Conservation (phyloP, 768 basidiomycete genomes). For the Suillus sp. region DNA sequence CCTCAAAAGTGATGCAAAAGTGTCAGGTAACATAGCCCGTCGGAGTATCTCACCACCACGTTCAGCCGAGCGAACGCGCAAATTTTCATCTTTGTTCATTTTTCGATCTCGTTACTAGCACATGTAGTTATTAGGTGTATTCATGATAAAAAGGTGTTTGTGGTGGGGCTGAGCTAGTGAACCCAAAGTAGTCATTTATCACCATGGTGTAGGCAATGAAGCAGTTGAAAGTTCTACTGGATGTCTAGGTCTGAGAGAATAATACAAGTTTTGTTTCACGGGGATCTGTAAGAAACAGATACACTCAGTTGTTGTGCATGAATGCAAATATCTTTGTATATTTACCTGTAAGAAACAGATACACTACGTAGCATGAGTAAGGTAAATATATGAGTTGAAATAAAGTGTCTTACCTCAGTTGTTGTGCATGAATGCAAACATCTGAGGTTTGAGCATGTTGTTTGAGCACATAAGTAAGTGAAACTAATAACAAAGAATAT, state of each 20-base stretch:
- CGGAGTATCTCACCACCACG: too few species aligned
- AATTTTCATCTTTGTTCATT: too few species aligned
- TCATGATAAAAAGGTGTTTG: too few species aligned
- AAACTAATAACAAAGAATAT: background rate
- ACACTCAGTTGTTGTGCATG: too few species aligned
- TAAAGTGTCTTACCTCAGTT: background rate
- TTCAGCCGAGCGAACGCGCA: too few species aligned
- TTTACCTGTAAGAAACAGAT: too few species aligned
- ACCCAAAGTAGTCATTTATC: conserved; percentile 91
- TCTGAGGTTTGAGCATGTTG: background rate
- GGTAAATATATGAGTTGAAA: too few species aligned
- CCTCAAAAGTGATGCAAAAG: background rate
- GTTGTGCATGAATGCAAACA: background rate
- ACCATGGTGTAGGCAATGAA: conserved; percentile 89
- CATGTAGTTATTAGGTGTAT: too few species aligned
- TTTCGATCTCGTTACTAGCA: too few species aligned
- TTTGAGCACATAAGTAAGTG: background rate
- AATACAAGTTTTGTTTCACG: background rate
- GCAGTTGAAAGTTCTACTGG: background rate
- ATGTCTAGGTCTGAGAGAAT: conserved; percentile 73
- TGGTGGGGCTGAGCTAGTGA: conserved; percentile 91
- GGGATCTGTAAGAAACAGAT: background rate
- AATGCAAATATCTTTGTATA: too few species aligned
- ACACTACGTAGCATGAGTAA: background rate
- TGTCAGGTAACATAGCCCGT: too few species aligned